These are phyloP conservation scores for Fusarium fracticaudum DNA, from an alignment of 2,329 filamentous ascomycete species.

Conservation along the genomic window DNA sequence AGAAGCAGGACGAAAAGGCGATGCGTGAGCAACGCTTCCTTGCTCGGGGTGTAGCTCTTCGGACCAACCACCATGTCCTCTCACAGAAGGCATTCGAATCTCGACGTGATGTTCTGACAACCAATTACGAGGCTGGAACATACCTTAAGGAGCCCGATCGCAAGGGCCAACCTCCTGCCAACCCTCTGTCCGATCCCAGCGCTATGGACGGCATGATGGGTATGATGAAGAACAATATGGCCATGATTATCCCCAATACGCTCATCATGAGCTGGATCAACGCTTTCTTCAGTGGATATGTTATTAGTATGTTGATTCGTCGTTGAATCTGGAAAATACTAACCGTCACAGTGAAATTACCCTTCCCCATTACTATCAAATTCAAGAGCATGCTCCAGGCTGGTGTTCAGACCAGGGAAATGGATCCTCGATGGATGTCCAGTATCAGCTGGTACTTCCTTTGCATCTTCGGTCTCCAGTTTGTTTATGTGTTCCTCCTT, in stretches of 20 bases:
- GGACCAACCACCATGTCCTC: slow-evolving; percentile 82
- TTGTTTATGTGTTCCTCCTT: slow-evolving; percentile 96
- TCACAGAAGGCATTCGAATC: slow-evolving; percentile 79
- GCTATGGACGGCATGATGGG: slow-evolving; percentile 99
- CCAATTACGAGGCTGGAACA: slow-evolving; percentile 83
- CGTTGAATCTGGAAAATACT: neutral
- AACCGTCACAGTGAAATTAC: slow-evolving; percentile 79
- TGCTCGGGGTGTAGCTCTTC: slow-evolving; percentile 84
- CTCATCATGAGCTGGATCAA: slow-evolving; percentile 99
- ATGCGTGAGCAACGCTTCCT: slow-evolving; percentile 89
- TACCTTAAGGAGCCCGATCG: slow-evolving; percentile 91
- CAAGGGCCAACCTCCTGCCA: slow-evolving; percentile 86
- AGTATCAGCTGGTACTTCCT: slow-evolving; percentile 99
- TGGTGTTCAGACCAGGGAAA: slow-evolving; percentile 92
- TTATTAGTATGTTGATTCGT: slow-evolving; percentile 78
- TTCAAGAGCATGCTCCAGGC: slow-evolving; percentile 99
- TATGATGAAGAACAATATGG: slow-evolving; percentile 99
- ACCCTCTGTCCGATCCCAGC: slow-evolving; percentile 93
- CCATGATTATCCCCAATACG: slow-evolving; percentile 99
- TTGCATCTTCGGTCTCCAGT: slow-evolving; percentile 94
- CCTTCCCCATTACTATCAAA: slow-evolving; percentile 96
- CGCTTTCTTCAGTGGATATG: slow-evolving; percentile 97
- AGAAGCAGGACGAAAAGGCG: slow-evolving; percentile 78
- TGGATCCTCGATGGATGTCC: slow-evolving; percentile 98
- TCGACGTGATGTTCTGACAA: slow-evolving; percentile 82